These are phyloP conservation scores for Aspergillus sclerotiicarbonarius DNA, from an alignment of 495 filamentous ascomycete genomes.

Conservation along the genomic window DNA sequence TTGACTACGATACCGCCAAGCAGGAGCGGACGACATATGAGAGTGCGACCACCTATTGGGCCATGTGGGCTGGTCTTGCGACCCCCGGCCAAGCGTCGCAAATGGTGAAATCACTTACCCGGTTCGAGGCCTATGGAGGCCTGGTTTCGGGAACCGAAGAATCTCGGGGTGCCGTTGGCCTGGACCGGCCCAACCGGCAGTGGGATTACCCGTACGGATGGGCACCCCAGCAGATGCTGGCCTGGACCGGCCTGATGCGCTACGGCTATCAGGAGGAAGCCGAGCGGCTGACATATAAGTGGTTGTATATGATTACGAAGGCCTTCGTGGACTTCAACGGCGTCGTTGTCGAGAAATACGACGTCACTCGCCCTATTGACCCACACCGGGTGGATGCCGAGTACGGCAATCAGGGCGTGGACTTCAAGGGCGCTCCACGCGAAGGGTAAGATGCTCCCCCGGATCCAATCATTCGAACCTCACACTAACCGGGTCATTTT, in stretches of 20 bases:
- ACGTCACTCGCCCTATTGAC: slow-evolving; percentile 84
- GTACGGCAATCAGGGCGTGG: slow-evolving; percentile 92
- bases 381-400: slow-evolving; percentile 93
- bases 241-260: slow-evolving; percentile 85
- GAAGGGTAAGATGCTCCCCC: slow-evolving; percentile 73
- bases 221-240: slow-evolving; percentile 98
- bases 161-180: slow-evolving; percentile 72
- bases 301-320: slow-evolving; percentile 96
- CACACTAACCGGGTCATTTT: slow-evolving; percentile 26
- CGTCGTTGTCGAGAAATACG: slow-evolving; percentile 97
- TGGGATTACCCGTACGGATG: slow-evolving; percentile 99
- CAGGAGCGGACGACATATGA: slow-evolving; percentile 77
- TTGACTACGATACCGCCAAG: slow-evolving; percentile 88
- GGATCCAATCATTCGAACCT: background rate
- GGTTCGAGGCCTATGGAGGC: slow-evolving; percentile 82
- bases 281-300: slow-evolving; percentile 85
- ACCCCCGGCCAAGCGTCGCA: slow-evolving; percentile 73
- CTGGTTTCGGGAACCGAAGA: slow-evolving; percentile 85
- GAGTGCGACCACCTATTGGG: slow-evolving; percentile 89
- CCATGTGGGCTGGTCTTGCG: slow-evolving; percentile 88
- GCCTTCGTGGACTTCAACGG: slow-evolving; percentile 97
- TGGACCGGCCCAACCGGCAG: slow-evolving; percentile 88
- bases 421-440: slow-evolving; percentile 90
- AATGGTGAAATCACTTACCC: slow-evolving; percentile 78
- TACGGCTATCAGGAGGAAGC: slow-evolving; percentile 91